Percentiles rank a stretch among this genome's conserved stretches.
Conservation (phyloP, 441 rosid genomes). For the Rhodomyrtus psidioides region DNA sequence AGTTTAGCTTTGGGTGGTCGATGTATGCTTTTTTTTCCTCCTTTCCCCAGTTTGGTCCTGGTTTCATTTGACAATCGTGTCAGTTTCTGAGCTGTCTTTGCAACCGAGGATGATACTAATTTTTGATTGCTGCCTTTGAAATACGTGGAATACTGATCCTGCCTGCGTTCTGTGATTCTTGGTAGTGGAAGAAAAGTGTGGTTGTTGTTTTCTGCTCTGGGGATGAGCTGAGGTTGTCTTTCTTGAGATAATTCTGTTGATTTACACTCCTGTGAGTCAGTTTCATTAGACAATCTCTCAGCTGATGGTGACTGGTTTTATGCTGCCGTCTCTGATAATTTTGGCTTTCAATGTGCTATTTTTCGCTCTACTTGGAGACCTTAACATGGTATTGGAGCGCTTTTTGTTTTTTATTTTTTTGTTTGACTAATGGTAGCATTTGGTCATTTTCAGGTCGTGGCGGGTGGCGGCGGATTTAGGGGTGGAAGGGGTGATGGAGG, state of each 20-base stretch:
- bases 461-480: rapidly evolving
- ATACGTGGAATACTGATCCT: too few relatives aligned
- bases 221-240: not conserved
- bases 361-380: not conserved
- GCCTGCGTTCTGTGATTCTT: too few relatives aligned
- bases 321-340: not conserved
- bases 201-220: not conserved
- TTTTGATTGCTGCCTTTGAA: too few relatives aligned
- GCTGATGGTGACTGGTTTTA: not conserved
- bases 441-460: not conserved
- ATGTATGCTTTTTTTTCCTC: not conserved
- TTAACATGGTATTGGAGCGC: not conserved
- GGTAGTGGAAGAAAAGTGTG: not conserved
- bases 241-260: not conserved
- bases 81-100: not conserved
- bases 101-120: not conserved
- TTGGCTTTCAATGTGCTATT: not conserved
- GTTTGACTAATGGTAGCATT: too few relatives aligned
- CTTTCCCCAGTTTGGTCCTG: not conserved
- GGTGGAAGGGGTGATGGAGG: not conserved
- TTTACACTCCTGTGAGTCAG: not conserved
- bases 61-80: not conserved
- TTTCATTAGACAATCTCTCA: not conserved
- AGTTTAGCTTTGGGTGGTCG: not conserved
- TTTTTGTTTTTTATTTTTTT: too few relatives aligned